Evolutionary conservation across 2,329 filamentous ascomycete genomes (phyloP), one percentile per base, ranked within the genome.

Genomic region (Dissoconium aciculare): DNA sequence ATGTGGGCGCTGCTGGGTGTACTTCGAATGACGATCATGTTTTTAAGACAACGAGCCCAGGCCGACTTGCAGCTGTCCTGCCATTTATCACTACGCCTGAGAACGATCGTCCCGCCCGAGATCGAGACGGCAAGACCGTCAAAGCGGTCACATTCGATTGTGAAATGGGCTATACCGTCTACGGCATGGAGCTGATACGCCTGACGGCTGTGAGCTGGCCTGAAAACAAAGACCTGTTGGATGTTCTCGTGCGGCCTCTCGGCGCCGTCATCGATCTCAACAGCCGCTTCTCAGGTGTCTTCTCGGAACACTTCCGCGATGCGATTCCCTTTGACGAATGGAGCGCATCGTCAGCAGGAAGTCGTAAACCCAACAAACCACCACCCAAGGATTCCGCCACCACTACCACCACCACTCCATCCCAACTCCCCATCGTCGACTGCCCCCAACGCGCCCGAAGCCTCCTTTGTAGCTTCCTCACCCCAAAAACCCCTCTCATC

Each of bases 91-190:
- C 71, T 38, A 95, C 89, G 0, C 85, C 85, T 0, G 56, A 64
- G 9, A 84, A 83, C 41, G 52, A 60, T 1, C 45, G 57, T 2
- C 63, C 60, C 2, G 58, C 62, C 0, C 46, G 54, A 1, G 59
- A 67, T 17, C 26, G 31, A 2, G 39, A 38, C 14, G 21, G 27
- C 9, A 34, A 29, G 28, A 16, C 44, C 39, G 39, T 47, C 1
- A 69, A 69, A 19, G 81, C 78, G 2, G 73, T 95, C 8, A 78
- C 74, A 40, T 87, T 98, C 46, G 89, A 98, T 53, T 95, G 89
- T 47, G 89, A 98, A 52, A 98, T 98, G 89, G 82, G 81, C 4
- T 95, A 92, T 50, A 98, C 91, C 0, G 80, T 81, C 1, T 57
- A 78, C 29, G 89, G 91, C 0, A 61, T 95, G 41, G 89, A 98